Conservation (phyloP, 345 rosid species). For the Dovyalis caffra region DNA sequence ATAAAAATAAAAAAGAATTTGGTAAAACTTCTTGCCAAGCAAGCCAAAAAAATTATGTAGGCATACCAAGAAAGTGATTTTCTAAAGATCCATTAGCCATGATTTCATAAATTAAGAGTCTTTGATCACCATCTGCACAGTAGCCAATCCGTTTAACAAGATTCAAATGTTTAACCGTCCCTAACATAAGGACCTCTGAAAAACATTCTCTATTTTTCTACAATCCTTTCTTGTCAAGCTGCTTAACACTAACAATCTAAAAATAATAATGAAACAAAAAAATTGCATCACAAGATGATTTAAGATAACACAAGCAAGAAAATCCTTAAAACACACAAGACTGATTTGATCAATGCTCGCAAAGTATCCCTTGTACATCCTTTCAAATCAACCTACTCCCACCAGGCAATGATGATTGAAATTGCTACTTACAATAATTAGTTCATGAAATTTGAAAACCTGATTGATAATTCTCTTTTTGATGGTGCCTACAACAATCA, state of each 20-base stretch:
- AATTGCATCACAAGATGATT: background rate
- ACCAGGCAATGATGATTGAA: constrained; percentile 44
- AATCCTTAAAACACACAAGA: background rate
- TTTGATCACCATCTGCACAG: constrained; percentile 61
- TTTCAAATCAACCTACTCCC: constrained; percentile 70
- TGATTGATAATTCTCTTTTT: constrained; percentile 35
- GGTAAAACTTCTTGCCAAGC: too few relatives aligned
- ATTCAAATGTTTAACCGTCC: constrained; percentile 51
- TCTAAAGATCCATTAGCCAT: constrained; percentile 66
- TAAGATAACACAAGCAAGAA: background rate
- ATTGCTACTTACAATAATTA: constrained; percentile 48
- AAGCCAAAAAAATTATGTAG: background rate
- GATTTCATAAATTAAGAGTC: constrained; percentile 59
- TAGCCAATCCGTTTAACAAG: constrained; percentile 66
- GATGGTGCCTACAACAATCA: constrained; percentile 33
- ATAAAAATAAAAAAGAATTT: too few relatives aligned
- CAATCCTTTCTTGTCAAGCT: constrained; percentile 53
- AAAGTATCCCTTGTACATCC: constrained; percentile 55
- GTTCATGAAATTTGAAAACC: constrained; percentile 44
- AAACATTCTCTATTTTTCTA: constrained; percentile 70
- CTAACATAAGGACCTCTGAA: constrained; percentile 55
- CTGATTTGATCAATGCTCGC: constrained; percentile 20
- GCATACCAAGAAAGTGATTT: constrained; percentile 59
- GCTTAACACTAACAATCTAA: constrained; percentile 65
- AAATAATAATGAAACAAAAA: background rate